A percentile compares a stretch with the other conserved stretches of the same genome.
Evolutionary conservation across 2,329 filamentous ascomycete species (phyloP).

Genomic region (Raffaelea deltoideospora): DNA sequence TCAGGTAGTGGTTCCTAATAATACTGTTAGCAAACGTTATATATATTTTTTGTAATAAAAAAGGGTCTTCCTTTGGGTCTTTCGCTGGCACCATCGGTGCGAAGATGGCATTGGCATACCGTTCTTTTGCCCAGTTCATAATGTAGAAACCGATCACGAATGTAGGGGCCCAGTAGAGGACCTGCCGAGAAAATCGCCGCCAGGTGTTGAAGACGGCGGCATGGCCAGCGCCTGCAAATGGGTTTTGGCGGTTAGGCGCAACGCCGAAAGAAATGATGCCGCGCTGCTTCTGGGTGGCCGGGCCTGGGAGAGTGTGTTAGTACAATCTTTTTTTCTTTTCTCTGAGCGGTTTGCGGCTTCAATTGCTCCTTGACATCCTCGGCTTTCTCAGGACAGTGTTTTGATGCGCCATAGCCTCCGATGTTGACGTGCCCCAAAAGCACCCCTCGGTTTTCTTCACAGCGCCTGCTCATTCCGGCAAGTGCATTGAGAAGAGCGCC

Average conservation of each 20-base stretch:
- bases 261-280: slow-evolving; percentile 59
- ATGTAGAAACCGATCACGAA: slow-evolving; percentile 63
- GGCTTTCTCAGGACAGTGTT: too few relatives aligned
- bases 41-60: too few relatives aligned
- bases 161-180: slow-evolving; percentile 77
- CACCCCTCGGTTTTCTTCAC: too few relatives aligned
- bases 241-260: slow-evolving; percentile 77
- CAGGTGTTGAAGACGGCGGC: slow-evolving; percentile 92
- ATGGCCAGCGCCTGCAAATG: slow-evolving; percentile 61
- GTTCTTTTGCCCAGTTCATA: slow-evolving; percentile 84
- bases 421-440: too few relatives aligned
- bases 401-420: too few relatives aligned
- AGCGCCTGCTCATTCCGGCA: too few relatives aligned
- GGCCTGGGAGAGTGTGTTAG: slow-evolving; percentile 2
- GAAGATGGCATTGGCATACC: slow-evolving; percentile 38
- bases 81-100: not conserved
- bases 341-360: too few relatives aligned
- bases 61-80: too few relatives aligned
- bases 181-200: slow-evolving; percentile 71
- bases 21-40: not conserved
- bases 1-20: slow-evolving; percentile 61
- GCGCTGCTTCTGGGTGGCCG: slow-evolving; percentile 27
- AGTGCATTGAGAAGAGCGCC: too few relatives aligned
- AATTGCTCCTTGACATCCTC: too few relatives aligned
- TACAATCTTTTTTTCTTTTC: not conserved